phyloP scores from a whole-genome alignment of 805 yeast species.

The Blastobotrys chiropterorum region DNA sequence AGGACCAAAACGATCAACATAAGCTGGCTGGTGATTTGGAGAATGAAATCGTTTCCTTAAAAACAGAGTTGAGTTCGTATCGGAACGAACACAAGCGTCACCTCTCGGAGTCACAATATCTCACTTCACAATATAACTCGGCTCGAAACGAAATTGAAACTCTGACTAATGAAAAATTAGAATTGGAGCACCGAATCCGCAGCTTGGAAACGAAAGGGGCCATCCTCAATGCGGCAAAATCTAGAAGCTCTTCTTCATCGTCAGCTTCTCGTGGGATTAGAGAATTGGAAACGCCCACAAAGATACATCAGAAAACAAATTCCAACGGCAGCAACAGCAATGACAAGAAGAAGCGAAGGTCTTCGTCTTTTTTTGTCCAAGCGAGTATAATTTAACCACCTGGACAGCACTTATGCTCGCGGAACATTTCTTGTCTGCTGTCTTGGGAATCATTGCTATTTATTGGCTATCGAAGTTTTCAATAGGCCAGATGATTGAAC shows the following conservation, averaged over 20 bases:
- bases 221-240: too few species aligned
- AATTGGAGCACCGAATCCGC: constrained; percentile 2
- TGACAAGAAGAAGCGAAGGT: background rate
- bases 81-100: constrained; percentile 16
- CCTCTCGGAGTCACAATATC: constrained; percentile 15
- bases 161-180: constrained; percentile 6
- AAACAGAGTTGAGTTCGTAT: constrained; percentile 7
- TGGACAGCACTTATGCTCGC: constrained; percentile 11
- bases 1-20: background rate
- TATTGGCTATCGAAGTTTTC: too few species aligned
- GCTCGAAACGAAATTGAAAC: constrained; percentile 10
- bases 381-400: constrained; percentile 8
- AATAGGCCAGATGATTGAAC: too few species aligned
- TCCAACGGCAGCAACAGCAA: background rate
- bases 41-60: too few species aligned
- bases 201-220: background rate
- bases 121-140: constrained; percentile 17
- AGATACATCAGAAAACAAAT: background rate
- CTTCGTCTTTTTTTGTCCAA: constrained; percentile 8
- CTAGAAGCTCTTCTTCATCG: background rate
- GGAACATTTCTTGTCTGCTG: too few species aligned
- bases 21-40: too few species aligned
- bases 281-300: background rate
- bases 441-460: too few species aligned
- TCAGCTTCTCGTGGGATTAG: background rate